A percentile compares a stretch with the other conserved stretches of the same genome.
phyloP scores from a whole-genome alignment of 2,329 filamentous ascomycete genomes.

The Diaporthe vexans region DNA sequence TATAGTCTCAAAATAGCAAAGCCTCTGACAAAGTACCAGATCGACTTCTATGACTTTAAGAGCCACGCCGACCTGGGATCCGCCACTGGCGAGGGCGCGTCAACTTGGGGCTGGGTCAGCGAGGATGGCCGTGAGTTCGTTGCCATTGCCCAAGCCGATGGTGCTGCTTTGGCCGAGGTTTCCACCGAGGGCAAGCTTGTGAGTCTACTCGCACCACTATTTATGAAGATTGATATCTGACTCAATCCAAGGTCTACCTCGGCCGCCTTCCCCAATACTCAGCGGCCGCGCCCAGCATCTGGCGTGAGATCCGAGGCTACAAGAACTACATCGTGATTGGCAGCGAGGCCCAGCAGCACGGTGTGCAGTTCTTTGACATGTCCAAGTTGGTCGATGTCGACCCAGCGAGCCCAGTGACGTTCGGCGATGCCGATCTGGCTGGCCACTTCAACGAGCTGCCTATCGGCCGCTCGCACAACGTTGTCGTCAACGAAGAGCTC shows the following conservation, averaged over 20 bases:
- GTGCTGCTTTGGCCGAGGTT: slow-evolving; percentile 65
- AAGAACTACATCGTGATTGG: slow-evolving; percentile 58
- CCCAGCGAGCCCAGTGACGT: slow-evolving; percentile 54
- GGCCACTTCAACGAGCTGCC: slow-evolving; percentile 52
- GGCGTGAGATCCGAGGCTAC: slow-evolving; percentile 60
- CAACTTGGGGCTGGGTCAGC: slow-evolving; percentile 64
- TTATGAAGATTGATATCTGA: neutral
- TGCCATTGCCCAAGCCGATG: slow-evolving; percentile 63
- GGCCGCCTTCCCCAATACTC: slow-evolving; percentile 61
- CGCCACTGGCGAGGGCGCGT: slow-evolving; percentile 52
- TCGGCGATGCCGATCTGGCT: slow-evolving; percentile 52
- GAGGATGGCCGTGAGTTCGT: slow-evolving; percentile 63
- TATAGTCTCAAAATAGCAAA: neutral
- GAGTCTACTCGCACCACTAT: neutral
- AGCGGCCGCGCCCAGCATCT: slow-evolving; percentile 49
- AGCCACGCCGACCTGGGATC: slow-evolving; percentile 67
- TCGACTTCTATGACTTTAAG: slow-evolving; percentile 68
- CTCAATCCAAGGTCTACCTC: slow-evolving; percentile 52
- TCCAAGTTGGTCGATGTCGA: slow-evolving; percentile 64
- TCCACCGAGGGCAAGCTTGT: slow-evolving; percentile 57
- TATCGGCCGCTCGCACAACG: slow-evolving; percentile 64
- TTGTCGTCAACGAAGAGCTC: slow-evolving; percentile 65
- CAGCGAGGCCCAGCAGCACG: slow-evolving; percentile 62
- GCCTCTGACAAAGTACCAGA: neutral
- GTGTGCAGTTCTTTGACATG: slow-evolving; percentile 75